These are phyloP conservation scores for Macrolepiota fuliginosa DNA, from an alignment of 768 basidiomycete genomes.

Conservation along the genomic window DNA sequence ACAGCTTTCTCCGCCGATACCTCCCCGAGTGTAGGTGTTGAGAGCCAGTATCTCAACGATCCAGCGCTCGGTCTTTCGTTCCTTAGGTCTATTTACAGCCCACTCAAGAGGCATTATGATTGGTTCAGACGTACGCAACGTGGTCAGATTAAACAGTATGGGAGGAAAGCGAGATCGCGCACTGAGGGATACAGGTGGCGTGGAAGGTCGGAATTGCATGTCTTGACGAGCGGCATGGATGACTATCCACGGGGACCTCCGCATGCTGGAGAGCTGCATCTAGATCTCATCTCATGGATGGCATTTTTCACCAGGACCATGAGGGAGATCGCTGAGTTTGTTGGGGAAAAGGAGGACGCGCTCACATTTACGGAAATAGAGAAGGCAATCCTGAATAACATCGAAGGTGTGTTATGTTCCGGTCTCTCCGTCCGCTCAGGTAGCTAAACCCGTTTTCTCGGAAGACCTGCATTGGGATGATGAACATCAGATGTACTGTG, in stretches of 20 bases:
- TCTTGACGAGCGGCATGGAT: conserved; percentile 94
- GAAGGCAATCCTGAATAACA: conserved; percentile 77
- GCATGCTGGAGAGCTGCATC: conserved; percentile 87
- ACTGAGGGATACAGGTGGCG: conserved; percentile 95
- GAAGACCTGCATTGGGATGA: conserved; percentile 93
- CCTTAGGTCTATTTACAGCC: conserved; percentile 77
- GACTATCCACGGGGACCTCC: conserved; percentile 93
- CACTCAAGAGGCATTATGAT: conserved; percentile 87
- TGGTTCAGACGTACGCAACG: conserved; percentile 96
- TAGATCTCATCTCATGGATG: conserved; percentile 96
- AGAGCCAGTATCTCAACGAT: conserved; percentile 50
- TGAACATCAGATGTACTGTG: conserved; percentile 90
- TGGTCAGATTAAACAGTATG: conserved; percentile 91
- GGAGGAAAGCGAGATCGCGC: conserved; percentile 77
- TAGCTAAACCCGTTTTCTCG: not conserved
- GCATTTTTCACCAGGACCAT: conserved; percentile 94
- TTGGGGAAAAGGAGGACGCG: conserved; percentile 84
- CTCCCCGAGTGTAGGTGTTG: conserved; percentile 16
- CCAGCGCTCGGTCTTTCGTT: conserved; percentile 62
- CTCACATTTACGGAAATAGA: conserved; percentile 76
- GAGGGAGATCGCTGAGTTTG: conserved; percentile 83
- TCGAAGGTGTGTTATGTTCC: conserved; percentile 60
- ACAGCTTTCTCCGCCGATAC: conserved; percentile 36
- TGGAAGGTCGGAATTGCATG: conserved; percentile 80
- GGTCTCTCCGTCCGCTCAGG: not conserved